Evolutionary conservation across 2,329 filamentous ascomycete species (phyloP).

Genomic region (Colletotrichum agaves): DNA sequence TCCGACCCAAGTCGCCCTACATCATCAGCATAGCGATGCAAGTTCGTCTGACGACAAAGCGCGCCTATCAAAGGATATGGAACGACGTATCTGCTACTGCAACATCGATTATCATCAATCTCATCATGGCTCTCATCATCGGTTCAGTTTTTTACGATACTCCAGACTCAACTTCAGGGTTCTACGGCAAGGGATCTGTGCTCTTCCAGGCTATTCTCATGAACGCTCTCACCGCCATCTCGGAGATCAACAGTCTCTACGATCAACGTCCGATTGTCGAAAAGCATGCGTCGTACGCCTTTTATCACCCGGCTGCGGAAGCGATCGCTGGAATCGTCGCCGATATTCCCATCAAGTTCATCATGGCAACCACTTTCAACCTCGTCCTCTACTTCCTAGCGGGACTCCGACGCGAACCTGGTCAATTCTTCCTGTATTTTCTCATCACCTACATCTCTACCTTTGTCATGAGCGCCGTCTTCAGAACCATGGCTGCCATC

Average conservation of each 20-base stretch:
- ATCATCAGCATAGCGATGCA: slow-evolving; percentile 67
- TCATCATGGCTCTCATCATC: slow-evolving; percentile 69
- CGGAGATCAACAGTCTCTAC: slow-evolving; percentile 61
- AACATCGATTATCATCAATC: slow-evolving; percentile 57
- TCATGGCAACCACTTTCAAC: slow-evolving; percentile 62
- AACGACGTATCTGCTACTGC: slow-evolving; percentile 61
- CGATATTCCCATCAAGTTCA: slow-evolving; percentile 69
- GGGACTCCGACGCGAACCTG: slow-evolving; percentile 65
- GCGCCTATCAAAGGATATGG: slow-evolving; percentile 64
- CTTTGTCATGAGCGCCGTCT: slow-evolving; percentile 80
- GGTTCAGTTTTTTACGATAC: slow-evolving; percentile 69
- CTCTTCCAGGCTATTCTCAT: slow-evolving; percentile 71
- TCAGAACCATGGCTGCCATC: slow-evolving; percentile 77
- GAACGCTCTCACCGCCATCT: slow-evolving; percentile 67
- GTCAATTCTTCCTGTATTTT: slow-evolving; percentile 80
- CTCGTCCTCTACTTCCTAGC: slow-evolving; percentile 68
- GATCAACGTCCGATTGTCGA: slow-evolving; percentile 59
- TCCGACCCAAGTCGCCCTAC: slow-evolving; percentile 66
- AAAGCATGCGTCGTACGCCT: slow-evolving; percentile 60
- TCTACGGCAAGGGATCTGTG: slow-evolving; percentile 65
- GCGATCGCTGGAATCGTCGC: slow-evolving; percentile 64
- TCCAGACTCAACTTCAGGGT: slow-evolving; percentile 59
- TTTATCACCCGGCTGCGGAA: slow-evolving; percentile 64
- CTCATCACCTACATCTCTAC: slow-evolving; percentile 75
- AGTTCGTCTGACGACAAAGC: slow-evolving; percentile 60